Conservation (phyloP, 2,329 filamentous ascomycete genomes). For the Clonostachys rosea region DNA sequence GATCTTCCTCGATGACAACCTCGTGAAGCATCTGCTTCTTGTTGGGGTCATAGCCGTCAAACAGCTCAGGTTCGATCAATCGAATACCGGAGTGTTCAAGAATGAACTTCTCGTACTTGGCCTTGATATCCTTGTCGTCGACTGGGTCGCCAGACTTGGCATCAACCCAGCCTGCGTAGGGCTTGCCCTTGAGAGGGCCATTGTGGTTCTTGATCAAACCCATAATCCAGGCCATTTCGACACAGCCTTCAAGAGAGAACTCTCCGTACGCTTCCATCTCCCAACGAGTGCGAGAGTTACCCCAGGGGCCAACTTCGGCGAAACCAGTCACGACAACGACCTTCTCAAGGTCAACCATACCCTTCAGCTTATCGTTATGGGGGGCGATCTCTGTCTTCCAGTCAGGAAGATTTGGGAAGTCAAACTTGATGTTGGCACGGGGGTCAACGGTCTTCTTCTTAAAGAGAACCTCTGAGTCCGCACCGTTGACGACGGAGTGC, state of each 20-base stretch:
- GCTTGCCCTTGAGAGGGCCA: constrained; percentile 89
- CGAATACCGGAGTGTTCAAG: constrained; percentile 96
- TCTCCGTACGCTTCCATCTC: constrained; percentile 98
- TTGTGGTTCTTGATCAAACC: constrained; percentile 99
- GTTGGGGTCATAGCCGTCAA: constrained; percentile 94
- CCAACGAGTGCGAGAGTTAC: constrained; percentile 96
- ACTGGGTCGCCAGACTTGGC: constrained; percentile 91
- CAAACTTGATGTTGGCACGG: constrained; percentile 95
- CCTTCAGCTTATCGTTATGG: constrained; percentile 82
- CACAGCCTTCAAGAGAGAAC: constrained; percentile 95
- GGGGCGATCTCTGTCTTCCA: constrained; percentile 91
- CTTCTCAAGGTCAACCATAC: constrained; percentile 98
- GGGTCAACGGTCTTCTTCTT: constrained; percentile 92
- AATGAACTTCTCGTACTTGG: constrained; percentile 95
- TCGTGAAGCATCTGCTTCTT: constrained; percentile 98
- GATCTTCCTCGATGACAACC: constrained; percentile 93
- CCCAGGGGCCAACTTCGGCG: constrained; percentile 94
- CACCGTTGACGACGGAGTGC: constrained; percentile 95
- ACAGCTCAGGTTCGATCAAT: constrained; percentile 94
- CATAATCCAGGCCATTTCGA: constrained; percentile 99
- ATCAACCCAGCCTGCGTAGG: constrained; percentile 96
- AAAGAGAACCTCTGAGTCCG: constrained; percentile 86
- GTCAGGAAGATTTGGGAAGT: constrained; percentile 85
- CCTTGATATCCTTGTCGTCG: constrained; percentile 96
- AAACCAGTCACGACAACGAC: constrained; percentile 98